phyloP scores from a whole-genome alignment of 306 rosid species.

The Leucaena leucocephala region DNA sequence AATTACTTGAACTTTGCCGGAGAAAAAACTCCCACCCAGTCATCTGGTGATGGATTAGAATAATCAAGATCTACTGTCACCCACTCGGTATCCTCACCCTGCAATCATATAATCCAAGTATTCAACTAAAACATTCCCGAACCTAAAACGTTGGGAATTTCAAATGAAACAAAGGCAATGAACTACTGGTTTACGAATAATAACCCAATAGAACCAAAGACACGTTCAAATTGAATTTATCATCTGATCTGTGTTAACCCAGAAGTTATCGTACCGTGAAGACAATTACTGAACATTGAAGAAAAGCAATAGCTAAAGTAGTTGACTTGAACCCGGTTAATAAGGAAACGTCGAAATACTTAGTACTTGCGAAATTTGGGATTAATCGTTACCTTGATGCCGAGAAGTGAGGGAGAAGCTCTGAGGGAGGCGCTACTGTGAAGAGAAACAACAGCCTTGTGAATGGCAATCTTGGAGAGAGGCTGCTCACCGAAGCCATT shows the following conservation, averaged over 20 bases:
- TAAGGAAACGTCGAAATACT: not conserved
- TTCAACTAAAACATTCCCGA: not conserved
- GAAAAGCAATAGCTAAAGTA: not conserved
- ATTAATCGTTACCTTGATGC: conserved; percentile 45
- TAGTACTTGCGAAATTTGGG: not conserved
- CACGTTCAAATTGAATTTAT: not conserved
- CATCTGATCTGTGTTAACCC: not conserved
- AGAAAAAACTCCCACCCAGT: conserved; percentile 83
- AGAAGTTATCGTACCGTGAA: not conserved
- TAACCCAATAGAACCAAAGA: not conserved
- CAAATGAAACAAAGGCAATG: not conserved
- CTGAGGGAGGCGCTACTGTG: conserved; percentile 46
- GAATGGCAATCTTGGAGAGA: conserved; percentile 62
- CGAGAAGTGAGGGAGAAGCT: conserved; percentile 58
- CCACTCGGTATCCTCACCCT: conserved; percentile 79
- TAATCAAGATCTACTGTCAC: conserved; percentile 52
- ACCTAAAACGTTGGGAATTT: not conserved
- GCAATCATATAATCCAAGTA: conserved; percentile 30
- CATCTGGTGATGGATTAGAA: conserved; percentile 52
- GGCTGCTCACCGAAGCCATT: conserved; percentile 64
- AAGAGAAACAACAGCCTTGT: conserved; percentile 49
- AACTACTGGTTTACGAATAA: not conserved
- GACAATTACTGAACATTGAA: too few relatives aligned
- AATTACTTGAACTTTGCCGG: conserved; percentile 76
- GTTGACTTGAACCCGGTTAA: not conserved